phyloP scores from a whole-genome alignment of 768 basidiomycete species.

The Trametes cinnabarina region DNA sequence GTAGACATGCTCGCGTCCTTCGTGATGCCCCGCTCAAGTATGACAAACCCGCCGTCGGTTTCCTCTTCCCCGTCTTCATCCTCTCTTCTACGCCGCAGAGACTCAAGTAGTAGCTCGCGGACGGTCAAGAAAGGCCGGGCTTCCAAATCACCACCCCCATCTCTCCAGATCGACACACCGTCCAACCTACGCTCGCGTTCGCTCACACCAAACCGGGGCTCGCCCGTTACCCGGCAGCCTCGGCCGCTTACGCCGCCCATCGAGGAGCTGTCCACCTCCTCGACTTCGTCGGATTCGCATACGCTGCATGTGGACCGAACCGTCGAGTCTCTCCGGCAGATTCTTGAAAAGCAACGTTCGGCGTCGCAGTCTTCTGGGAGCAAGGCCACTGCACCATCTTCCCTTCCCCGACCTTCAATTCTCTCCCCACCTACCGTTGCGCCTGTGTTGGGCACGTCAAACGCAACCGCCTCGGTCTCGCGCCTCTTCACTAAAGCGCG shows the following conservation, averaged over 20 bases:
- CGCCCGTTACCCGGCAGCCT: conserved; percentile 23
- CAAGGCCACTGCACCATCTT: conserved; percentile 32
- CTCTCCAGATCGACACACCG: conserved; percentile 10
- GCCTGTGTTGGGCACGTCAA: conserved; percentile 60
- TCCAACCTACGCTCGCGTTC: conserved; percentile 25
- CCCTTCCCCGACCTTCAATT: conserved; percentile 38
- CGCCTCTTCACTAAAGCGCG: conserved; percentile 66
- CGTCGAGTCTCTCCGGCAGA: conserved; percentile 64
- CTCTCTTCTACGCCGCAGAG: conserved; percentile 15
- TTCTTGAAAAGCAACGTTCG: conserved; percentile 41
- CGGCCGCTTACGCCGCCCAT: conserved; percentile 54
- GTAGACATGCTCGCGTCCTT: conserved; percentile 29
- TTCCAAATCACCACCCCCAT: conserved; percentile 22
- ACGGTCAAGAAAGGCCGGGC: conserved; percentile 12
- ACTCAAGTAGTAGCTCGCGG: conserved; percentile 15
- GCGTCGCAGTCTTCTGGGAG: background rate
- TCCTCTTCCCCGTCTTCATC: conserved; percentile 13
- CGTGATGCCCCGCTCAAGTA: conserved; percentile 10
- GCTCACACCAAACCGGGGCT: conserved; percentile 30
- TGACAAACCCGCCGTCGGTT: conserved; percentile 6
- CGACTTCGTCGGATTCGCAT: conserved; percentile 54
- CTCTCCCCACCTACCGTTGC: conserved; percentile 50
- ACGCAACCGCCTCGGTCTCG: conserved; percentile 74
- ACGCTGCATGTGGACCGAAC: conserved; percentile 62
- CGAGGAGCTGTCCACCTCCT: conserved; percentile 52